These are phyloP conservation scores for Austroboletus niveus DNA, from an alignment of 1,284 basidiomycete genomes.

Conservation along the genomic window DNA sequence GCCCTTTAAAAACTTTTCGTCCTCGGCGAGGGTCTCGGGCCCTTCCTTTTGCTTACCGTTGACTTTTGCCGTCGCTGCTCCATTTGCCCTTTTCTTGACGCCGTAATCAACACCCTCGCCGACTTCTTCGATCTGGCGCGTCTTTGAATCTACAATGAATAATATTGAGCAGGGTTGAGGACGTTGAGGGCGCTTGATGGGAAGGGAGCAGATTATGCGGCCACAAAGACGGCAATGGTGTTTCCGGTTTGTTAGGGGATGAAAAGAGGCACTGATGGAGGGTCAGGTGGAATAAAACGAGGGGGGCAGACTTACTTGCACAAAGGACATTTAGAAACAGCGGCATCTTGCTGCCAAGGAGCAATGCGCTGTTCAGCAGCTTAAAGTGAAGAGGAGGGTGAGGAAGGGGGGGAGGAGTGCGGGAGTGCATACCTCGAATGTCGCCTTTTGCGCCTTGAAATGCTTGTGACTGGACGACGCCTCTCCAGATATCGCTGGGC, in stretches of 20 bases:
- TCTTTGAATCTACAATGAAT: conserved; percentile 76
- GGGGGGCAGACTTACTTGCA: conserved; percentile 65
- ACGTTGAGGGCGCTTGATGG: conserved; percentile 71
- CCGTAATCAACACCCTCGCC: conserved; percentile 87
- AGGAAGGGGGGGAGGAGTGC: conserved; percentile 3
- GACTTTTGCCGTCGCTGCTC: conserved; percentile 20
- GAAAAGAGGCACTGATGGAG: conserved; percentile 68
- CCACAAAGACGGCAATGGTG: conserved; percentile 97
- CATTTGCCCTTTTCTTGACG: conserved; percentile 48
- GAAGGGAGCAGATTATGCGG: conserved; percentile 88
- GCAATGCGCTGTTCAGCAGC: conserved; percentile 91
- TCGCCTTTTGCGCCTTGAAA: conserved; percentile 47
- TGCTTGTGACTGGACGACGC: conserved; percentile 45
- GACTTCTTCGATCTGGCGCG: conserved; percentile 79
- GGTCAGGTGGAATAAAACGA: background rate
- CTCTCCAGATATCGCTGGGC: conserved; percentile 61
- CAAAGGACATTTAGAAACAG: conserved; percentile 77
- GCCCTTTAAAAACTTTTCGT: conserved; percentile 80
- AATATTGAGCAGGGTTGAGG: conserved; percentile 71
- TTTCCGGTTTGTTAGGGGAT: conserved; percentile 88
- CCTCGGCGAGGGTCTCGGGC: conserved; percentile 40
- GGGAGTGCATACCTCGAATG: conserved; percentile 49
- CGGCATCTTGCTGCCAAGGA: conserved; percentile 88
- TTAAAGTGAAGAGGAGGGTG: conserved; percentile 29
- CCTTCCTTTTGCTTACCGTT: conserved; percentile 44